phyloP scores from a whole-genome alignment of 306 rosid species.

The Cicer chorassanicum region DNA sequence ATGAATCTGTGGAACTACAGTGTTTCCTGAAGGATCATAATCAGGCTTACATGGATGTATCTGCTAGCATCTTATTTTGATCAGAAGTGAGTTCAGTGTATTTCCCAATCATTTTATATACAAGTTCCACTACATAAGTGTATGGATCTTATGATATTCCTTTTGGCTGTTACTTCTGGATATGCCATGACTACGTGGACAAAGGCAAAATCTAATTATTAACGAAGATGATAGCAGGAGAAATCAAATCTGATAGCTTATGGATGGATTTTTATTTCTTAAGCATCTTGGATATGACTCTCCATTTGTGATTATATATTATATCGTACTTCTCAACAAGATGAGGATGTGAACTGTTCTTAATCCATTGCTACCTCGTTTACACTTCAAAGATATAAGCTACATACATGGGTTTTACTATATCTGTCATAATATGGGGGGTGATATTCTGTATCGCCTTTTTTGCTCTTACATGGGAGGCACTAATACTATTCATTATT shows the following conservation, averaged over 20 bases:
- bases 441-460: slow-evolving; percentile 56
- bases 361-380: slow-evolving; percentile 57
- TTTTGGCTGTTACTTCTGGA: slow-evolving; percentile 56
- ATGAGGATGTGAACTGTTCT: slow-evolving; percentile 55
- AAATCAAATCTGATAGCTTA: slow-evolving; percentile 49
- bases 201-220: slow-evolving; percentile 46
- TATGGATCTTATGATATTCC: slow-evolving; percentile 51
- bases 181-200: slow-evolving; percentile 50
- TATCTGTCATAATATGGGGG: slow-evolving; percentile 54
- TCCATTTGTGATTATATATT: slow-evolving; percentile 54
- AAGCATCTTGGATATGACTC: slow-evolving; percentile 59
- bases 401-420: slow-evolving; percentile 60
- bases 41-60: slow-evolving; percentile 52
- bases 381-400: slow-evolving; percentile 62
- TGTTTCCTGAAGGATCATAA: slow-evolving; percentile 49
- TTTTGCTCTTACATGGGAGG: slow-evolving; percentile 78
- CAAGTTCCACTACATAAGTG: slow-evolving; percentile 45
- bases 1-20: slow-evolving; percentile 49
- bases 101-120: slow-evolving; percentile 45
- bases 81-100: slow-evolving; percentile 47
- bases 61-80: slow-evolving; percentile 46
- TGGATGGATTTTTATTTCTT: slow-evolving; percentile 48
- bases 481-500: slow-evolving; percentile 68
- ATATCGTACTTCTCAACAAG: slow-evolving; percentile 58
- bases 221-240: slow-evolving; percentile 54